Evolutionary conservation across 2,329 filamentous ascomycete species (phyloP).

Genomic region (Myriosclerotinia scirpicola): DNA sequence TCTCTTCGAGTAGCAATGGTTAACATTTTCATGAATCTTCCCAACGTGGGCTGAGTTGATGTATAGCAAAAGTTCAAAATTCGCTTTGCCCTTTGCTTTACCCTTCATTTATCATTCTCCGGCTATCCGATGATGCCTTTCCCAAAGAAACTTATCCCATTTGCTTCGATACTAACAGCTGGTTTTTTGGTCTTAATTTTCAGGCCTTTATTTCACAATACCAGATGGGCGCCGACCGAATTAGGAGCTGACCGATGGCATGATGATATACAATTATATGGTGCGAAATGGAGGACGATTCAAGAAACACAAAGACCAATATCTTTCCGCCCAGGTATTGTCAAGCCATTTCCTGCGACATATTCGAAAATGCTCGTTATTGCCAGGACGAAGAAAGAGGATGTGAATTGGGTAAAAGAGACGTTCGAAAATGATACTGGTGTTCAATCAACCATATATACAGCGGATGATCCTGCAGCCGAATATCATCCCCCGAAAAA

Average conservation of each 20-base stretch:
- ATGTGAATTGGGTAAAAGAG: conserved; percentile 12
- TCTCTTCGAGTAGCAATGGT: neutral
- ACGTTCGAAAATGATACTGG: neutral
- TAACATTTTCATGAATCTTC: neutral
- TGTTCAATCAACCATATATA: conserved; percentile 29
- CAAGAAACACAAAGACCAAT: neutral
- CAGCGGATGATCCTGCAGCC: conserved; percentile 34
- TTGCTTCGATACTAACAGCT: conserved; percentile 1
- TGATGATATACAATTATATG: neutral
- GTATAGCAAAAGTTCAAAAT: neutral
- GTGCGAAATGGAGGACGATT: neutral
- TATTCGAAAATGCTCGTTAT: conserved; percentile 21
- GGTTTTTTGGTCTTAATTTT: neutral
- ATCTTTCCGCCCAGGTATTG: neutral
- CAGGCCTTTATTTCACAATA: neutral
- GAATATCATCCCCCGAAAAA: conserved; percentile 52
- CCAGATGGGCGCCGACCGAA: neutral
- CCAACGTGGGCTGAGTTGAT: neutral
- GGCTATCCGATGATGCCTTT: neutral
- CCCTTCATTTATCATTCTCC: neutral
- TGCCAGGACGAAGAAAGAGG: conserved; percentile 6
- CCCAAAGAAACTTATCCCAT: conserved; percentile 9
- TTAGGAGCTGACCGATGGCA: neutral
- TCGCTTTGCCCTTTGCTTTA: neutral
- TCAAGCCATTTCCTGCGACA: neutral